phyloP scores from a whole-genome alignment of 495 filamentous ascomycete genomes.

The Aspergillus haitiensis region DNA sequence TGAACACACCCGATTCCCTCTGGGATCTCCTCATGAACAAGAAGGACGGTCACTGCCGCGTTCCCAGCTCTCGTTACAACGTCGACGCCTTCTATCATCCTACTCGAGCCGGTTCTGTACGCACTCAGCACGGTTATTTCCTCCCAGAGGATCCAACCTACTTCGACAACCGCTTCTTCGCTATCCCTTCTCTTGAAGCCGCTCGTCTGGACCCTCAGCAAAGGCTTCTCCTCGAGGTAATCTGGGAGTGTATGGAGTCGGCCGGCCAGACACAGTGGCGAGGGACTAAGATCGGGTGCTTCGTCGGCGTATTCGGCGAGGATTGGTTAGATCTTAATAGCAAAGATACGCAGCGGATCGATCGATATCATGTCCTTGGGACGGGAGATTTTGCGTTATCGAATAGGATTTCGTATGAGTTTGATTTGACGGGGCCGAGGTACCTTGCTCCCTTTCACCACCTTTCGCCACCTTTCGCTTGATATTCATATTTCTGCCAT shows the following conservation, averaged over 20 bases:
- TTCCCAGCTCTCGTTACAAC: slow-evolving; percentile 9
- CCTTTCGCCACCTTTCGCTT: too few relatives aligned
- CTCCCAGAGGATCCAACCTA: slow-evolving; percentile 2
- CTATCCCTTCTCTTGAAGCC: slow-evolving; percentile 10
- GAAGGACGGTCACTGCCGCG: background rate
- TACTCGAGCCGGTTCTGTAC: background rate
- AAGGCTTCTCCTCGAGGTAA: slow-evolving; percentile 29
- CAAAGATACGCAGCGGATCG: background rate
- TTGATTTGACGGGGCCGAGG: slow-evolving; percentile 34
- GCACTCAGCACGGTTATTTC: slow-evolving; percentile 2
- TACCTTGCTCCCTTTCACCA: too few relatives aligned
- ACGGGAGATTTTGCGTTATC: slow-evolving; percentile 11
- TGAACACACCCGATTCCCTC: background rate
- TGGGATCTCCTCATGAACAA: slow-evolving; percentile 3
- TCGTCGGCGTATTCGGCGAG: slow-evolving; percentile 43
- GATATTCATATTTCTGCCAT: too few relatives aligned
- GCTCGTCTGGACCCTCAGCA: slow-evolving; percentile 16
- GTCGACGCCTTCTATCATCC: background rate
- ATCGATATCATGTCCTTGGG: background rate
- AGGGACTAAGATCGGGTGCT: slow-evolving; percentile 44
- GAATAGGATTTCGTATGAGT: slow-evolving; percentile 39
- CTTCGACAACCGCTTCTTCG: slow-evolving; percentile 16
- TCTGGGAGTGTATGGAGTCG: slow-evolving; percentile 29
- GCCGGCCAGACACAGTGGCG: slow-evolving; percentile 44
- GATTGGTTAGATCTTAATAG: slow-evolving; percentile 9